Evolutionary conservation across 192 early-diverging fungal species (phyloP).

Genomic region (Coemansia sp.): DNA sequence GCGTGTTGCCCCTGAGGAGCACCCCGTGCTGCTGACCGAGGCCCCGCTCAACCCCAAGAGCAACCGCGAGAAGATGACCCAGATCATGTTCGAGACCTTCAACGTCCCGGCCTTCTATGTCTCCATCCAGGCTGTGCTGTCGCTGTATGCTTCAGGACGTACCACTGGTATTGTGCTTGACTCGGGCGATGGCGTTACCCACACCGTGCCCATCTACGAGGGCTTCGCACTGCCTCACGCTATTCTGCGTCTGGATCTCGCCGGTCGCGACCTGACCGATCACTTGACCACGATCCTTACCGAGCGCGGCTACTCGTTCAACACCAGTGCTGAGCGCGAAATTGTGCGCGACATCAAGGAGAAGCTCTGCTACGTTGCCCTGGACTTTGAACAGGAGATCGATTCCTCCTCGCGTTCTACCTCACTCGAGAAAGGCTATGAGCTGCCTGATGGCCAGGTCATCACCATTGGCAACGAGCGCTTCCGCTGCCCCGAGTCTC

Average conservation of each 20-base stretch:
- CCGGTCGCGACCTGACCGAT: constrained; percentile 94
- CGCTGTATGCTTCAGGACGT: constrained; percentile 93
- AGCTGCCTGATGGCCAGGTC: constrained; percentile 42
- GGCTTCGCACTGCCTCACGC: constrained; percentile 96
- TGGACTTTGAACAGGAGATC: too few species aligned
- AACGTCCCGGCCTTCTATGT: constrained; percentile 97
- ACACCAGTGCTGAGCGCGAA: constrained; percentile 93
- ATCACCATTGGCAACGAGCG: constrained; percentile 81
- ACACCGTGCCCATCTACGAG: constrained; percentile 88
- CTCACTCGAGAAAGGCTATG: too few species aligned
- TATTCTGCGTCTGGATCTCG: constrained; percentile 90
- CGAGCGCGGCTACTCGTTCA: constrained; percentile 83
- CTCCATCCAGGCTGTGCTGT: constrained; percentile 93
- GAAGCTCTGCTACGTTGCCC: constrained; percentile 89
- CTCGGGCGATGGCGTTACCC: constrained; percentile 94
- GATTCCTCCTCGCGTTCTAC: too few species aligned
- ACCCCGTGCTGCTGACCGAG: constrained; percentile 95
- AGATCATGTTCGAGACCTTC: constrained; percentile 99
- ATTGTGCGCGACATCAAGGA: constrained; percentile 96
- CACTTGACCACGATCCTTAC: constrained; percentile 89
- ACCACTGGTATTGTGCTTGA: constrained; percentile 98
- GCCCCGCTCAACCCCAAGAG: constrained; percentile 96
- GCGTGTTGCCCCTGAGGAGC: constrained; percentile 96
- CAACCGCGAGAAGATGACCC: constrained; percentile 99
- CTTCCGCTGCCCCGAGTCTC: constrained; percentile 92